Evolutionary conservation across 2,329 filamentous ascomycete genomes (phyloP), one percentile per base, ranked within the genome.

Genomic region (Pseudogymnoascus sp.): DNA sequence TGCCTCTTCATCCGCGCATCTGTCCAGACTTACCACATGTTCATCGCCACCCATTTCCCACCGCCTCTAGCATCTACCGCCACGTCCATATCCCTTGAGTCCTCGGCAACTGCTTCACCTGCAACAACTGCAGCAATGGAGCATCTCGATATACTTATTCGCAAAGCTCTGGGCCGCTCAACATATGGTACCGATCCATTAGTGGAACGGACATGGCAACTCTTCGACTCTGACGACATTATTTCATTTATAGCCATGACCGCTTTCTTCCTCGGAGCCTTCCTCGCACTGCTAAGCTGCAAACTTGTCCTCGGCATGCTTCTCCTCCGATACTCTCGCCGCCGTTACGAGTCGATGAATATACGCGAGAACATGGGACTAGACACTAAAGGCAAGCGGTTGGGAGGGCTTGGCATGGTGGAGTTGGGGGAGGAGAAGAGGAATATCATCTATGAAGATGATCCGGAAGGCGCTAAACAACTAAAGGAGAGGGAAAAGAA

Each of bases 1-100:
- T 97, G 92, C 68, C 85, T 99, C 58, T 97, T 99, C 75, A 94
- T 99, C 73, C 87, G 95, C 45, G 91, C 95, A 55, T 92, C 90
- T 0, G 83, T 97, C 45, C 94, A 99, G 73, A 97, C 93, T 5
- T 99, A 97, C 74, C 89, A 97, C 75, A 97, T 97, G 93, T 96
- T 97, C 71, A 82, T 97, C 12, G 90, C 92, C 3, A 92, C 90
- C 0, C 87, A 96, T 69, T 81, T 97, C 35, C 88, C 91, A 0
- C 83, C 88, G 7, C 89, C 90, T 0, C 79, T 90, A 0, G 79
- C 86, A 27, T 85, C 86, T 3, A 79, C 84, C 29, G 82, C 87
- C 58, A 87, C 88, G 15, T 82, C 88, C 5, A 76, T 90, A 12
- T 79, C 83, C 3, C 77, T 86, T 3, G 87, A 90, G 42, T 83